phyloP scores from a whole-genome alignment of 78 protist genomes.

The Diacronema lutheri region DNA sequence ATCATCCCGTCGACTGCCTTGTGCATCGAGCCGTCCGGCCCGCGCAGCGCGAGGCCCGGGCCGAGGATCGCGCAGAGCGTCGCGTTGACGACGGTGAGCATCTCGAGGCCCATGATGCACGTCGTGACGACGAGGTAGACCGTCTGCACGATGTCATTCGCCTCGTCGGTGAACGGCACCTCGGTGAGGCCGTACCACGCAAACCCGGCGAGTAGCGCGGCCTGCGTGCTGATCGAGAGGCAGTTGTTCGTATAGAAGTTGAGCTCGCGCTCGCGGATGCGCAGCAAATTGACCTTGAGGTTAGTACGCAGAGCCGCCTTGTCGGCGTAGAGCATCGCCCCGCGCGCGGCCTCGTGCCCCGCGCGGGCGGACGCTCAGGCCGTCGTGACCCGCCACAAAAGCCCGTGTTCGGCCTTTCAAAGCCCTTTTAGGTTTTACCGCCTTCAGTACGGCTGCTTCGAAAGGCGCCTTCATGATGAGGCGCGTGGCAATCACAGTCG shows the following conservation, averaged over 20 bases:
- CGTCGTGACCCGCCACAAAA: too few relatives aligned
- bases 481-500: too few relatives aligned
- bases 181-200: slow-evolving; percentile 16
- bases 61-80: slow-evolving; percentile 23
- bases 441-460: too few relatives aligned
- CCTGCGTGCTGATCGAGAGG: slow-evolving; percentile 8
- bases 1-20: background rate
- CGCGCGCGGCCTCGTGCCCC: too few relatives aligned
- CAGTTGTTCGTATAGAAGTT: background rate
- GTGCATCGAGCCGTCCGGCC: slow-evolving; percentile 3
- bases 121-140: background rate
- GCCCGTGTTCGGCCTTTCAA: too few relatives aligned
- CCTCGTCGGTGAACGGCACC: background rate
- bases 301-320: background rate
- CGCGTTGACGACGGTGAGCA: slow-evolving; percentile 19
- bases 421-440: too few relatives aligned
- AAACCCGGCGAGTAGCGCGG: background rate
- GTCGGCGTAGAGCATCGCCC: background rate
- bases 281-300: background rate
- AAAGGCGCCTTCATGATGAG: too few relatives aligned
- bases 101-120: slow-evolving; percentile 3
- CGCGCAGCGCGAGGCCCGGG: slow-evolving; percentile 1
- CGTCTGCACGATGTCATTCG: background rate
- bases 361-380: too few relatives aligned
- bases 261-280: background rate